These are phyloP conservation scores for Hyaloscypha finlandica DNA, from an alignment of 495 filamentous ascomycete genomes.

Conservation along the genomic window DNA sequence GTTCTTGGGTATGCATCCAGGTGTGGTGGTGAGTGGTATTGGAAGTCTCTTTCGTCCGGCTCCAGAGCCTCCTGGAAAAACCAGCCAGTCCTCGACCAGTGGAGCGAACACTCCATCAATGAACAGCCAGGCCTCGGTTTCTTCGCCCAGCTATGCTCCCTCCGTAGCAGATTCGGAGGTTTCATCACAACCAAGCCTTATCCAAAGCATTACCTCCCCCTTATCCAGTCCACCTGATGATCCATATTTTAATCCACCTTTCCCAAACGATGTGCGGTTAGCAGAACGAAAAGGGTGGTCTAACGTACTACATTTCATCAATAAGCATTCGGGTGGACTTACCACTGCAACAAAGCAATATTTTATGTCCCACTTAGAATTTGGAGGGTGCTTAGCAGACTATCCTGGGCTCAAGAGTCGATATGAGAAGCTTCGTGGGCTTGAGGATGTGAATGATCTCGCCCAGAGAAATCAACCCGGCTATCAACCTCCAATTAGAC, in stretches of 20 bases:
- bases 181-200: conserved; percentile 18
- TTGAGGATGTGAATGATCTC: conserved; percentile 66
- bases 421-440: conserved; percentile 62
- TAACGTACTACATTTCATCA: conserved; percentile 73
- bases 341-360: conserved; percentile 69
- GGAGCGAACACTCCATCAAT: conserved; percentile 16
- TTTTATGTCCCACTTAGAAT: conserved; percentile 79
- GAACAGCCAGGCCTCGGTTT: conserved; percentile 22
- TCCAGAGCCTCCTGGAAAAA: conserved; percentile 37
- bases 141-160: conserved; percentile 20
- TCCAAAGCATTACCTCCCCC: conserved; percentile 24
- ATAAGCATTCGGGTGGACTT: conserved; percentile 74
- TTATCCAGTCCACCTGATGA: conserved; percentile 39
- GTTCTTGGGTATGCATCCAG: conserved; percentile 86
- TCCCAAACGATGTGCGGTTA: conserved; percentile 69
- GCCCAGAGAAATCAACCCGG: conserved; percentile 21
- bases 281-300: conserved; percentile 64
- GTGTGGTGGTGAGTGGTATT: conserved; percentile 78
- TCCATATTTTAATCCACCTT: conserved; percentile 72
- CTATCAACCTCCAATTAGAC: conserved; percentile 27
- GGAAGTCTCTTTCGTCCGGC: conserved; percentile 71
- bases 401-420: conserved; percentile 66
- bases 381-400: conserved; percentile 79
- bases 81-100: conserved; percentile 1
- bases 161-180: conserved; percentile 19